phyloP scores from a whole-genome alignment of 768 basidiomycete species.

The Lanmaoa pseudosensibilis region DNA sequence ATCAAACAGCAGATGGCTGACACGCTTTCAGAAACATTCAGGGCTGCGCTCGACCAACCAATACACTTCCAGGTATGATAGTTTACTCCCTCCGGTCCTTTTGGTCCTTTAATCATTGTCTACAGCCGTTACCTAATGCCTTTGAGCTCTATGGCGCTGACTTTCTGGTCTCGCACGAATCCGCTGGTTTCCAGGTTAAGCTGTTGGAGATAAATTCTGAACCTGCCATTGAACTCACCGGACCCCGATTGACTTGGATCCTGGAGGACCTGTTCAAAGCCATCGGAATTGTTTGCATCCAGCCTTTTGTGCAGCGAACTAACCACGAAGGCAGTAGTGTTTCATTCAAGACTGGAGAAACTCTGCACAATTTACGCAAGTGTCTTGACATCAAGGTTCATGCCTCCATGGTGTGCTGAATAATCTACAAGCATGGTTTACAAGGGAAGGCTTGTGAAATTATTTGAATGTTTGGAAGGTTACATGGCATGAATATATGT shows the following conservation, averaged over 20 bases:
- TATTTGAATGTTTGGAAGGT: neutral
- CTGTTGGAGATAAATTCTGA: slow-evolving; percentile 93
- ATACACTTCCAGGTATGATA: slow-evolving; percentile 76
- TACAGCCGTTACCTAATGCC: slow-evolving; percentile 80
- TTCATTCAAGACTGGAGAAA: slow-evolving; percentile 55
- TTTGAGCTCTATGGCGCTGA: slow-evolving; percentile 97
- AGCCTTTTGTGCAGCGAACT: slow-evolving; percentile 49
- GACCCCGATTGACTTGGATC: slow-evolving; percentile 76
- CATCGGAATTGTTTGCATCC: slow-evolving; percentile 66
- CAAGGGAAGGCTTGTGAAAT: neutral
- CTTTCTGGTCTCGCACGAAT: slow-evolving; percentile 66
- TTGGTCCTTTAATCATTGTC: neutral
- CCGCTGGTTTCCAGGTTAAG: slow-evolving; percentile 53
- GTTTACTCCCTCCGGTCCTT: neutral
- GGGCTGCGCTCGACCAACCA: slow-evolving; percentile 78
- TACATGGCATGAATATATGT: neutral
- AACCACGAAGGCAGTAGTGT: neutral
- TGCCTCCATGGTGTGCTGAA: slow-evolving; percentile 23
- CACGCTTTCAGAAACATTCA: slow-evolving; percentile 78
- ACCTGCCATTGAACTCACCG: slow-evolving; percentile 94
- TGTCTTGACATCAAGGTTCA: slow-evolving; percentile 61
- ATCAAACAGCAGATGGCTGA: slow-evolving; percentile 64
- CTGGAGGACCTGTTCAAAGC: slow-evolving; percentile 77
- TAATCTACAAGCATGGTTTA: neutral
- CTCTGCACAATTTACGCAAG: slow-evolving; percentile 56